These are phyloP conservation scores for Porcisia hertigi DNA, from an alignment of 208 protist genomes.

Conservation along the genomic window DNA sequence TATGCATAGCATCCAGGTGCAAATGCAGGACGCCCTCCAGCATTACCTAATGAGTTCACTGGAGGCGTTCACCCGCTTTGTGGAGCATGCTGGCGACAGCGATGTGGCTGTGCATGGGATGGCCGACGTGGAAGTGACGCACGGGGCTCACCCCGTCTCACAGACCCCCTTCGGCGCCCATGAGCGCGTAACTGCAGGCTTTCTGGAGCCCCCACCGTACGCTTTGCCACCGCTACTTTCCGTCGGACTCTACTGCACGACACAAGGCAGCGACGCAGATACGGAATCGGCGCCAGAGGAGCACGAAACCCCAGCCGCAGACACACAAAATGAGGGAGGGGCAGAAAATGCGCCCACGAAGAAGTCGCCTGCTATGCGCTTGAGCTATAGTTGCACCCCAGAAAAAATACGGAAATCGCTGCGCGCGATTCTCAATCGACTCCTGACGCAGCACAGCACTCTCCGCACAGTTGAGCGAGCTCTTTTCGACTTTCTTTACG, in stretches of 20 bases:
- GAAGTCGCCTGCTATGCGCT: constrained; percentile 1
- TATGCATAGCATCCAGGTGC: constrained; percentile 86
- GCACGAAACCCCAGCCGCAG: not conserved
- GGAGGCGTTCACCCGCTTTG: constrained; percentile 80
- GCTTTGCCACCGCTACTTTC: constrained; percentile 61
- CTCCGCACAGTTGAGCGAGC: constrained; percentile 90
- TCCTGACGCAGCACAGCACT: constrained; percentile 68
- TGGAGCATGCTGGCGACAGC: constrained; percentile 78
- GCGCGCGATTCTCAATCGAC: constrained; percentile 74
- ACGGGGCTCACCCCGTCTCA: constrained; percentile 33
- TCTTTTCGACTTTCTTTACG: constrained; percentile 92
- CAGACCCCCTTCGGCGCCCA: constrained; percentile 50
- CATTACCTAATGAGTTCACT: constrained; percentile 68
- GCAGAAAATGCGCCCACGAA: not conserved
- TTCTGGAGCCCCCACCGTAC: constrained; percentile 43
- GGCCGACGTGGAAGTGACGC: constrained; percentile 47
- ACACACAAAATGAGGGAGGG: not conserved
- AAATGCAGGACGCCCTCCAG: constrained; percentile 94
- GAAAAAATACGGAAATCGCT: constrained; percentile 68
- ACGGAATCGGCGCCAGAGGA: not conserved
- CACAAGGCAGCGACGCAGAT: not conserved
- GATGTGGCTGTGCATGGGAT: constrained; percentile 54
- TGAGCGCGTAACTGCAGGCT: constrained; percentile 31
- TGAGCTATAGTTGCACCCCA: constrained; percentile 62
- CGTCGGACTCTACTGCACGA: constrained; percentile 53